These are phyloP conservation scores for Leccinum variabile DNA, from an alignment of 1,284 basidiomycete genomes.

Conservation along the genomic window DNA sequence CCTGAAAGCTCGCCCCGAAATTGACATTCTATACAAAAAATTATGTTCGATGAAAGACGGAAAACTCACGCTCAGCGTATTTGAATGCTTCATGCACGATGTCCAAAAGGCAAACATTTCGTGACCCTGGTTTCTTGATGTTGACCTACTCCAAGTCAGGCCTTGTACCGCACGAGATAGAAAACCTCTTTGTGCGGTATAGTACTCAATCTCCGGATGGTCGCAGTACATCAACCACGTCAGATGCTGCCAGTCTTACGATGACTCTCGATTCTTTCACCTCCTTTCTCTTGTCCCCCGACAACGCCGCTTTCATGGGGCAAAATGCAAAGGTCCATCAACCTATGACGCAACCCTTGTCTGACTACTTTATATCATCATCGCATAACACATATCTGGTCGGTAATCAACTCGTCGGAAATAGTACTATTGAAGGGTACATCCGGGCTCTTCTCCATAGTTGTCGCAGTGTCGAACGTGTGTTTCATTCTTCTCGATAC, in stretches of 20 bases:
- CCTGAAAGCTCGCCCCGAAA: constrained; percentile 81
- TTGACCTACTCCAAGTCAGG: constrained; percentile 43
- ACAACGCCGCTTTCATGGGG: constrained; percentile 59
- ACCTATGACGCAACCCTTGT: constrained; percentile 80
- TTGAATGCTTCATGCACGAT: constrained; percentile 66
- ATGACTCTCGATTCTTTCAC: constrained; percentile 68
- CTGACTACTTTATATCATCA: constrained; percentile 90
- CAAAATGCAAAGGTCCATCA: constrained; percentile 47
- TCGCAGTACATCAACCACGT: neutral
- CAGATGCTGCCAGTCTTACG: constrained; percentile 29
- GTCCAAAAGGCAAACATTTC: constrained; percentile 58
- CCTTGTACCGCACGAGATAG: constrained; percentile 46
- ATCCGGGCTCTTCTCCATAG: constrained; percentile 89
- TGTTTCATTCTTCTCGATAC: constrained; percentile 34
- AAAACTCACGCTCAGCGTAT: constrained; percentile 54
- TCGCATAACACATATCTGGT: constrained; percentile 98
- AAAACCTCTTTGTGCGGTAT: constrained; percentile 58
- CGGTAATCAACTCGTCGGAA: constrained; percentile 90
- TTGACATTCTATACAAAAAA: constrained; percentile 66
- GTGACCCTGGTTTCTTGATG: neutral
- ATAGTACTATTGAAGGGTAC: constrained; percentile 94
- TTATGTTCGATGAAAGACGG: constrained; percentile 43
- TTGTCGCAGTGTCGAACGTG: constrained; percentile 90
- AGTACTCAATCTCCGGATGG: constrained; percentile 29
- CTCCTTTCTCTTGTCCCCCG: constrained; percentile 71